Evolutionary conservation across 2,329 filamentous ascomycete species (phyloP), one percentile per base, ranked within the genome.

Genomic region (Calonectria ilicicola): DNA sequence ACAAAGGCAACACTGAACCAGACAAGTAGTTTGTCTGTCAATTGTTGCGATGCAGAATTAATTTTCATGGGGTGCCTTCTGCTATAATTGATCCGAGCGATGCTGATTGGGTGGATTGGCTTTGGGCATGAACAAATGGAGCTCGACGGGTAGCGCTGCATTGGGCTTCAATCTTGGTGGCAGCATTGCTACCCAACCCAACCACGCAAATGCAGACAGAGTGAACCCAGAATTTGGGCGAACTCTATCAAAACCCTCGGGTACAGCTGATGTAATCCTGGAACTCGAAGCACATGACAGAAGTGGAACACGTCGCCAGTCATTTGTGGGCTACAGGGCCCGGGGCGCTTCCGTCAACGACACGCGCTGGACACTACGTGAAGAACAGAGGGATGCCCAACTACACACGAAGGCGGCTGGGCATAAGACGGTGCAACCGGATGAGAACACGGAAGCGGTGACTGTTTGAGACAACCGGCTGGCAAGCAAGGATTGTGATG

Each of bases 111-210:
- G 67, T 47, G 40, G 64, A 12, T 26, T 70, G 26, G 64, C 21
- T 53, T 80, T 75, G 74, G 77, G 78, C 80, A 78, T 73, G 69
- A 80, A 75, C 70, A 79, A 68, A 76, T 75, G 78, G 78, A 72
- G 69, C 70, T 49, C 65, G 60, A 71, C 35, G 70, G 47, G 69
- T 70, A 77, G 78, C 78, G 77, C 69, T 74, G 66, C 70, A 80
- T 83, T 82, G 78, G 82, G 82, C 82, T 77, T 75, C 79, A 81
- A 85, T 81, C n/a, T 38, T 81, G 80, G 82, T 76, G 79, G 74
- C 75, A 79, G 82, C 82, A 80, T 84, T 82, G 83, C 77, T 85
- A 83, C 83, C 83, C 83, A 84, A 84, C 81, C 71, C 75, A 76
- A 75, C 75, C 76, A 74, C 74, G 67, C 44, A 63, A 65, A 32